A percentile compares a stretch with the other conserved stretches of the same genome.
These are phyloP conservation scores for Citrus sp. DNA, from an alignment of 345 rosid species.

Conservation along the genomic window DNA sequence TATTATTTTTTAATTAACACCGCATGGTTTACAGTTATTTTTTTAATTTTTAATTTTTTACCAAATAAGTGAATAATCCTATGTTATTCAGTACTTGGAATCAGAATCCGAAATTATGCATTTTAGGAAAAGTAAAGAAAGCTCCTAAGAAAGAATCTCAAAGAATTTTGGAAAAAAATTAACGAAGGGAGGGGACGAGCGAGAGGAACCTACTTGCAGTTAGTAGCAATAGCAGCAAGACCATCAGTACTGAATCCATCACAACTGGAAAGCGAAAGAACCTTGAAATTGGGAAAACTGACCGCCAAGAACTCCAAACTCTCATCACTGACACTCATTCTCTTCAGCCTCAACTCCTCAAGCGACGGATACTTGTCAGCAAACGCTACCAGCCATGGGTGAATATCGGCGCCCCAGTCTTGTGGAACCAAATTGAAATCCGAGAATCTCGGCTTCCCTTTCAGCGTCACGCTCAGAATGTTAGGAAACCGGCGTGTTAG, in stretches of 20 bases:
- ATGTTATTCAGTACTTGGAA: no score
- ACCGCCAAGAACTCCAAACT: constrained; percentile 52
- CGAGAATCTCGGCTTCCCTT: constrained; percentile 72
- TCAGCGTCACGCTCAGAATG: constrained; percentile 53
- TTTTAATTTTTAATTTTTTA: no score
- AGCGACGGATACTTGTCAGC: constrained; percentile 46
- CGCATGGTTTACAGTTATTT: no score
- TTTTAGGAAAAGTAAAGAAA: no score
- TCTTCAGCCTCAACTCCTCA: constrained; percentile 61
- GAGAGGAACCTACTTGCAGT: not conserved
- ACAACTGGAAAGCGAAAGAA: constrained; percentile 54
- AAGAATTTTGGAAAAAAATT: no score
- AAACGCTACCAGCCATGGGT: constrained; percentile 53
- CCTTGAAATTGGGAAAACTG: constrained; percentile 45
- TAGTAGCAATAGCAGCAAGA: constrained; percentile 49
- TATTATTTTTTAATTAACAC: no score
- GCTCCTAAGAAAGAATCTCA: no score
- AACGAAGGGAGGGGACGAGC: no score
- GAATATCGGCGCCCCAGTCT: constrained; percentile 68
- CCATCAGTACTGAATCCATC: constrained; percentile 71
- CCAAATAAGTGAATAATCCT: no score
- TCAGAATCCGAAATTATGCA: no score
- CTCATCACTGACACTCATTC: constrained; percentile 59
- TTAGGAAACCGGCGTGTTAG: constrained; percentile 54
- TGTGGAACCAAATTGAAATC: constrained; percentile 67